Evolutionary conservation across 1,139 yeast species (phyloP), one percentile per base, ranked within the genome.

Genomic region (Williopsis jadinii): DNA sequence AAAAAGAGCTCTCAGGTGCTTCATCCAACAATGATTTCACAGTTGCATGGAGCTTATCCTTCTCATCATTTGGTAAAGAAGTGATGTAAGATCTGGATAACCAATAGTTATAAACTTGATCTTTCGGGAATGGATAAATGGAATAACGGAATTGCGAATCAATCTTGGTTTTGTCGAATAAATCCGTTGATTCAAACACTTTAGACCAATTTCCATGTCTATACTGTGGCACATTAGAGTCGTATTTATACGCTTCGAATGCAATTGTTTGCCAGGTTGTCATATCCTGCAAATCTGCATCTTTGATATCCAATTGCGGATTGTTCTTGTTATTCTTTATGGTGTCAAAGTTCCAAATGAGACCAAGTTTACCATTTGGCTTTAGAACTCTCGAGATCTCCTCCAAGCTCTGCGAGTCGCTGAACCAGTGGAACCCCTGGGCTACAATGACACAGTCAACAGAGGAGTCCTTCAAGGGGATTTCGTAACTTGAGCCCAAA

Each of bases 391-490:
- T 62, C 33, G 62, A 52, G 28, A 80, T 56, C 53, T 80, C 85
- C 41, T 61, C 58, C 32, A 80, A 56, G 2, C 82, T 66, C 5
- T 62, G 66, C 3, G 50, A 43, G 51, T 76, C 80, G 12, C 79
- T 70, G 58, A 80, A 80, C 86, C 86, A 80, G 51, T 80, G 86
- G 57, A 75, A 80, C 0, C 78, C 86, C 51, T 80, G 85, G 0
- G 86, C 84, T 11, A 75, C 60, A n/a, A 77, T 60, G 1, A 80
- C 64, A 0, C 73, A 70, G 53, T 79, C 85, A 12, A 70, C 67
- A 0, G 73, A 60, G 13, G 57, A 52, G 43, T 68, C 75, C 2
- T 62, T 64, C 1, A 71, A 48, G 1, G 84, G 81, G n/a, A 78
- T 56, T 1, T 62, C 47, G 51, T 75, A 75, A 9, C 78, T 69